Evolutionary conservation across 2,329 filamentous ascomycete species (phyloP).

Genomic region (Geosmithia morbida): DNA sequence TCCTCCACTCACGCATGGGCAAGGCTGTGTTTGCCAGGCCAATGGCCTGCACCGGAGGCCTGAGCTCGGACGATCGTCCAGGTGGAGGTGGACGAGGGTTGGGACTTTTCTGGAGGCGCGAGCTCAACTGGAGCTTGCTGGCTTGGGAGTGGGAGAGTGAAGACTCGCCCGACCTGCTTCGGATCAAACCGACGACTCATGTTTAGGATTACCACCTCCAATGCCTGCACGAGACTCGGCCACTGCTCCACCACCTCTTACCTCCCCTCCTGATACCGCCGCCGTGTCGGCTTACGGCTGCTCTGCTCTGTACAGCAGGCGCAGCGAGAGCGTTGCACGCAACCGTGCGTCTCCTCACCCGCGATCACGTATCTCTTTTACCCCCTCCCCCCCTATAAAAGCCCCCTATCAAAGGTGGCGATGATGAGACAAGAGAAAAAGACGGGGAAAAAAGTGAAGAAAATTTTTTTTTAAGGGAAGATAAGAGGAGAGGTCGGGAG

Average conservation of each 20-base stretch:
- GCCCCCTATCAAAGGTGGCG: too few relatives aligned
- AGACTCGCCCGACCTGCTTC: constrained; percentile 19
- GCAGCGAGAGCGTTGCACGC: too few relatives aligned
- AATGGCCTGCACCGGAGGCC: constrained; percentile 68
- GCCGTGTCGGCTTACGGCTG: background rate
- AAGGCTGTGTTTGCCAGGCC: constrained; percentile 67
- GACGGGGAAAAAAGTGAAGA: too few relatives aligned
- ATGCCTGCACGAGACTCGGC: constrained; percentile 19
- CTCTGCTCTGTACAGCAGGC: background rate
- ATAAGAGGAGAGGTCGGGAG: too few relatives aligned
- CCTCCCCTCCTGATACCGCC: background rate
- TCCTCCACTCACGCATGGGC: constrained; percentile 85
- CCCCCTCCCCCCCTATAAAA: too few relatives aligned
- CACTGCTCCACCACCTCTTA: background rate
- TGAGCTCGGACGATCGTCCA: constrained; percentile 61
- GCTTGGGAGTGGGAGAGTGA: constrained; percentile 61
- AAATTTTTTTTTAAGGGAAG: too few relatives aligned
- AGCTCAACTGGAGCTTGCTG: constrained; percentile 76
- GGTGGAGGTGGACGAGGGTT: constrained; percentile 44
- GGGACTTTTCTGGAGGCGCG: constrained; percentile 56
- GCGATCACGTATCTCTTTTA: too few relatives aligned
- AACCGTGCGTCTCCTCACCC: too few relatives aligned
- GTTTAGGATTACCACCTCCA: constrained; percentile 29
- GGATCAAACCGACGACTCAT: constrained; percentile 34
- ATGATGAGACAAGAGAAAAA: too few relatives aligned